These are phyloP conservation scores for Lactarius tabidus DNA, from an alignment of 768 basidiomycete species.

Conservation along the genomic window DNA sequence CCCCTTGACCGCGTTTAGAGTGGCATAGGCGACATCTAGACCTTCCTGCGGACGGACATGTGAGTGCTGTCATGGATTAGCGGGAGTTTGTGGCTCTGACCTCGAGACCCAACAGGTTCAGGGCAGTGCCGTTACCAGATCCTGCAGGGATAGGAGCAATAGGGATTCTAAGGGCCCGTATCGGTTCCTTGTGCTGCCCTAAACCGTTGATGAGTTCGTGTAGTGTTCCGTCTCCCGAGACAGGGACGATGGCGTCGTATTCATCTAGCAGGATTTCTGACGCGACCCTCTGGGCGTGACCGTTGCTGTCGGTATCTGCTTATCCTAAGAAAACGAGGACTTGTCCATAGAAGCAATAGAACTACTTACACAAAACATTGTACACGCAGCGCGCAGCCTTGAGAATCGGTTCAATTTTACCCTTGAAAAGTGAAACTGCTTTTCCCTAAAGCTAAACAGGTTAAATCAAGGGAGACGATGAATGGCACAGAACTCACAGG, in stretches of 20 bases:
- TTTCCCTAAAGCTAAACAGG: conserved; percentile 57
- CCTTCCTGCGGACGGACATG: conserved; percentile 45
- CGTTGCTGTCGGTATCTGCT: conserved; percentile 56
- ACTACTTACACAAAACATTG: conserved; percentile 56
- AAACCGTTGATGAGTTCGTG: conserved; percentile 86
- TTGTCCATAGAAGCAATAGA: not conserved
- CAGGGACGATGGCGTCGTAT: conserved; percentile 67
- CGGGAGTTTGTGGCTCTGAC: conserved; percentile 34
- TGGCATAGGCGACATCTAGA: conserved; percentile 64
- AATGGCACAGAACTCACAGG: conserved; percentile 42
- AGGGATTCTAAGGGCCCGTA: conserved; percentile 60
- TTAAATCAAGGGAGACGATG: conserved; percentile 7
- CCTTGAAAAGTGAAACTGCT: conserved; percentile 48
- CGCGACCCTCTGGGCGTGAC: conserved; percentile 65
- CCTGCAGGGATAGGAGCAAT: conserved; percentile 79
- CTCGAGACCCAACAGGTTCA: conserved; percentile 70
- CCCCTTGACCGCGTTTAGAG: conserved; percentile 80
- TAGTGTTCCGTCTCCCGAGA: conserved; percentile 82
- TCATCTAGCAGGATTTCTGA: conserved; percentile 47
- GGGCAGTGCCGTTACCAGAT: conserved; percentile 70
- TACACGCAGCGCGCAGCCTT: conserved; percentile 58
- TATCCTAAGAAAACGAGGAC: conserved; percentile 7
- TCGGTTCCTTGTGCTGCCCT: conserved; percentile 56
- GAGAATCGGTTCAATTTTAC: conserved; percentile 67
- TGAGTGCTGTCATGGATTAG: not conserved